Base-by-base conservation (phyloP, 1,139 yeast species). In the Yamadazyma buinensis region DNA sequence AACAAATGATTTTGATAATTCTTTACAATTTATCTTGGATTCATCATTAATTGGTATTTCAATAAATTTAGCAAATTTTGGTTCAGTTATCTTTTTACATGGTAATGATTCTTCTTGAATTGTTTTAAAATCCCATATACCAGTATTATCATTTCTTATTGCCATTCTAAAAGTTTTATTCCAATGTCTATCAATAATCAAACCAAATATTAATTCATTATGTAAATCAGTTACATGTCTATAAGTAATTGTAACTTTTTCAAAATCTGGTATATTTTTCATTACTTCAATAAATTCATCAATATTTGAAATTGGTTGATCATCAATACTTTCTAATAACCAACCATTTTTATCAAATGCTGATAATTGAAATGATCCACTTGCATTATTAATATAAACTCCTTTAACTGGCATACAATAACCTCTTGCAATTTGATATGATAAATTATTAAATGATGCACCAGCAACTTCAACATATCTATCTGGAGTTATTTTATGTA, bases 121-220 rank as follows among this genome's bases (percentile, higher is more conserved):
- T 26, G 77, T 75, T 10, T 70, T 69, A 53, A 80, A 85, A 54
- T 88, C 95, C 97, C 97, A 90, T 22, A 87, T 57, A 3, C 97
- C 97, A 1, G 95, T 80, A 9, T 49, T 56, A 53, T 88, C 95
- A 53, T 90, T 86, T 58, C 96, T 72, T 4, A 74, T 71, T 5
- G 92, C 94, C 38, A 82, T 49, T 48, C 83, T 73, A 57, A 88
- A 83, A 19, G 81, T 69, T 8, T 81, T 72, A 39, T 75, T 70
- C 95, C 95, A 88, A 59, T 86, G 95, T 48, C 96, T 78, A 51
- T 87, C 95, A 36, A 88, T 72, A 48, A 76, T 79, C 13, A 78
- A 65, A 8, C 84, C 74, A 17, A 79, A 73, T 32, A 80, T 75
- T 32, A 76, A 65, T 32, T 82, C 84, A 1, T 86, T 75, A 54